Base-by-base conservation (phyloP, 768 basidiomycete genomes). In the Rhodotorula sphaerocarpa region DNA sequence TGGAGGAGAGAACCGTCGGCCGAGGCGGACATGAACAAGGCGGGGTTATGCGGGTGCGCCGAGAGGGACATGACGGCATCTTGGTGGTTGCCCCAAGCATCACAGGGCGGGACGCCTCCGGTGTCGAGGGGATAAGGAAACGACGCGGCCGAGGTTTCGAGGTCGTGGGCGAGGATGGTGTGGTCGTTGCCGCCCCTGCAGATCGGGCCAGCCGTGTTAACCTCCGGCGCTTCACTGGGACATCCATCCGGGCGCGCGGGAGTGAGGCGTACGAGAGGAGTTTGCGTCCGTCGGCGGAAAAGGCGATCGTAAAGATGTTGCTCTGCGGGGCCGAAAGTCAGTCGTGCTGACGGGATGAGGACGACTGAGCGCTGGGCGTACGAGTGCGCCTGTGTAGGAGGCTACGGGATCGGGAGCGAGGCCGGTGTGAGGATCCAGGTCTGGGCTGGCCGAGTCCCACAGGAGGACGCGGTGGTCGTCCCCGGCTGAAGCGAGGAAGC, bases 401-500 rank as follows among this genome's bases (percentile, higher is more conserved):
- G 45, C 62, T 5, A n/a, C 15, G 2, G 66, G 66, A 21, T 61
- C 55, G 1, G 10, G 10, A 0, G 52, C 39, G 4, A 23, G 27
- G 3, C 55, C 58, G 1, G 6, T 7, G 18, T 7, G 41, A 3
- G 7, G 34, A 7, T 41, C 55, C 36, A 10, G 36, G 27, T 46
- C 45, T 21, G 12, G 31, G 11, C 42, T 39, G 4, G 48, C 23
- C 34, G 66, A 28, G 33, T 67, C 47, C 58, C 55, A 55, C 2
- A 68, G n/a, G 4, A 68, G 23, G 7, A 68, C 48, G 7, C 66
- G 33, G 41, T 34, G 31, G 55, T 68, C 66, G 59, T 68, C 66
- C 2, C 66, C 66, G 0, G 58, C 66, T 36, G 45, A 57, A 2
- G 66, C 66, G 4, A 68, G 55, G 61, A 59, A 68, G 16, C 56